phyloP scores from a whole-genome alignment of 1,139 yeast genomes.

The Taiozyma sp. region DNA sequence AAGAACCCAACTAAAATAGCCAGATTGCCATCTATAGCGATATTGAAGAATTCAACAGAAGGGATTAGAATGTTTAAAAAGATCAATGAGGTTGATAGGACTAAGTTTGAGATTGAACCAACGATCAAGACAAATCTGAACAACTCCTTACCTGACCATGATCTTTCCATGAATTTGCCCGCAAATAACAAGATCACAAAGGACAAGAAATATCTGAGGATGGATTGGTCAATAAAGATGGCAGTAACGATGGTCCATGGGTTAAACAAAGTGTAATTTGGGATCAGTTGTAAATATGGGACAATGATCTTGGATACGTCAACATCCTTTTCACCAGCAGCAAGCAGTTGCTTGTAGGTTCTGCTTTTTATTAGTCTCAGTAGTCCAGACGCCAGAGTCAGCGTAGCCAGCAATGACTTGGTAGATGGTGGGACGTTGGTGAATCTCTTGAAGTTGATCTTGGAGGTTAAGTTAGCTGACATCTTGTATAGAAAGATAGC shows the following conservation, averaged over 20 bases:
- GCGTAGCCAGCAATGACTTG: constrained; percentile 26
- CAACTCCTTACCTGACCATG: constrained; percentile 59
- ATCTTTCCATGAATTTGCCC: constrained; percentile 45
- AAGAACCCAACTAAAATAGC: constrained; percentile 71
- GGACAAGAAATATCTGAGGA: constrained; percentile 48
- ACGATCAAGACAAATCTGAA: constrained; percentile 53
- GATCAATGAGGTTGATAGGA: constrained; percentile 35
- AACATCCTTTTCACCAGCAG: constrained; percentile 16
- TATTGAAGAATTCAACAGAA: constrained; percentile 21
- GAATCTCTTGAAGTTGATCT: constrained; percentile 16
- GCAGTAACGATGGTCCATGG: constrained; percentile 81
- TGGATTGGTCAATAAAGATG: constrained; percentile 63
- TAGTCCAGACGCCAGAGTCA: constrained; percentile 28
- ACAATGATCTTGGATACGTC: constrained; percentile 40
- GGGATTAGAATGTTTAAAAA: constrained; percentile 33
- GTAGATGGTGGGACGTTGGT: constrained; percentile 38
- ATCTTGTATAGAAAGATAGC: constrained; percentile 19
- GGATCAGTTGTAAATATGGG: constrained; percentile 69
- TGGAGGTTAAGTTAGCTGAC: constrained; percentile 16
- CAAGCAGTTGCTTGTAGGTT: constrained; percentile 20
- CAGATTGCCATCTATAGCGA: constrained; percentile 65
- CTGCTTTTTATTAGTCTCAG: constrained; percentile 29
- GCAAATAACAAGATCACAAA: constrained; percentile 48
- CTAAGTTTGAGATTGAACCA: constrained; percentile 56
- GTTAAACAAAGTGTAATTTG: constrained; percentile 50